Evolutionary conservation across 768 basidiomycete species (phyloP), one percentile per base, ranked within the genome.

Genomic region (Cubamyces lactineus): DNA sequence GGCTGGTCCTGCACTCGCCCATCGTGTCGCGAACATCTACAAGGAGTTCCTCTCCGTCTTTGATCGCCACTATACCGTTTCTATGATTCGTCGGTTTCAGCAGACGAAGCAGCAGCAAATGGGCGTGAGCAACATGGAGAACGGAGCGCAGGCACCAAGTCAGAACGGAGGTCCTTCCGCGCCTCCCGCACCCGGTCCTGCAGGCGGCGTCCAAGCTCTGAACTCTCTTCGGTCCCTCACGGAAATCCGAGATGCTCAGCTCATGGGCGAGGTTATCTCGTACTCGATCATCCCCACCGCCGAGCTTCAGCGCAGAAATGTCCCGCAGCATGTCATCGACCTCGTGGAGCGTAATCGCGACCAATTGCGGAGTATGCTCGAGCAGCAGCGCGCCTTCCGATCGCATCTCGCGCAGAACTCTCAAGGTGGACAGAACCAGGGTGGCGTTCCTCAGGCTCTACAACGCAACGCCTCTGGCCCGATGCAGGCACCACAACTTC

Each of bases 1-100:
- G 66, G 80, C 81, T 26, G 86, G 86, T 3, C 88, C 88, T 2
- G 85, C 74, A 23, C 78, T 83, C 30, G 89, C 87, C 0, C 80
- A 81, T 53, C 84, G 84, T 24, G 74, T 92, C 4, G 79, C 81
- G 1, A 79, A 83, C 63, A 78, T 85, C 24, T 91, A 91, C 74
- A 81, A 82, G 56, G 79, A 82, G 38, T 86, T 82, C 63, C 79
- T 92, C 13, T 63, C 70, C 4, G 67, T 69, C 19, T 89, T 91
- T 68, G 89, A 92, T 69, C 66, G 71, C 16, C 78, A 80, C 23
- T 69, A 69, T 54, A 39, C 43, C 26, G n/a, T 45, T 2, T 39
- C 40, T 24, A 21, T 47, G 47, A 28, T 8, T 17, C 28, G 52
- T 42, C 46, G 50, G 13, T 53, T 45, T 28, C 49, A 53, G n/a